phyloP scores from a whole-genome alignment of 2,329 filamentous ascomycete species.

The Cladosporium sp. region DNA sequence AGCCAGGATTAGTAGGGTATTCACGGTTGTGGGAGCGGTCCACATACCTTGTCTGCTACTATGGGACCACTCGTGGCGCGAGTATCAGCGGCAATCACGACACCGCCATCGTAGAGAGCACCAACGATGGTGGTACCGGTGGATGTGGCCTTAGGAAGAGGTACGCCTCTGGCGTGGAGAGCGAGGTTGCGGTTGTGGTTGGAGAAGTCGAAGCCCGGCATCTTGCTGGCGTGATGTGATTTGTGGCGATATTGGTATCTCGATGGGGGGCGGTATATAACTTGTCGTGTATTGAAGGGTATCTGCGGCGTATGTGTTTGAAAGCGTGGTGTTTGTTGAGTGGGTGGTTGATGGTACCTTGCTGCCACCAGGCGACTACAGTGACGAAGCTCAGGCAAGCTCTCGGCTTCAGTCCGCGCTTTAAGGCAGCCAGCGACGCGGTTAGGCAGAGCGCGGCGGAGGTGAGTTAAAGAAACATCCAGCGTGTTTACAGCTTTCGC shows the following conservation, averaged over 20 bases:
- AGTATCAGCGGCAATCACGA: conserved; percentile 98
- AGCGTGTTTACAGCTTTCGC: background rate
- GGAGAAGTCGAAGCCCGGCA: conserved; percentile 98
- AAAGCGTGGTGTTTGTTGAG: background rate
- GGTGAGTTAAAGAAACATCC: conserved; percentile 8
- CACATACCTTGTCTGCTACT: conserved; percentile 84
- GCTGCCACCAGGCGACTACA: background rate
- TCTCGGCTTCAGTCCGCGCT: background rate
- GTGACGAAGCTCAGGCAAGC: conserved; percentile 9
- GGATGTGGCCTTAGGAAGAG: conserved; percentile 94
- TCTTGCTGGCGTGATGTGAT: conserved; percentile 37
- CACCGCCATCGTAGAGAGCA: conserved; percentile 92
- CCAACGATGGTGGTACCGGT: conserved; percentile 99
- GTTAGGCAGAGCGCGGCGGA: background rate
- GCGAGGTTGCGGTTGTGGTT: conserved; percentile 99
- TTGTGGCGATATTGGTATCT: background rate
- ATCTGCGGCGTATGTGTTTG: background rate
- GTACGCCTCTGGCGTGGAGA: conserved; percentile 88
- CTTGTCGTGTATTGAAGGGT: no score
- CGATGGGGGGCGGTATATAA: no score
- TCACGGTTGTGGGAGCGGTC: background rate
- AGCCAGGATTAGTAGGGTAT: conserved; percentile 8
- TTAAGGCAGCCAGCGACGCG: background rate
- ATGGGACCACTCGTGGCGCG: conserved; percentile 95
- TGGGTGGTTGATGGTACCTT: background rate